Evolutionary conservation across 208 protist genomes (phyloP), one percentile per base, ranked within the genome.

Genomic region (Leptomonas seymouri): DNA sequence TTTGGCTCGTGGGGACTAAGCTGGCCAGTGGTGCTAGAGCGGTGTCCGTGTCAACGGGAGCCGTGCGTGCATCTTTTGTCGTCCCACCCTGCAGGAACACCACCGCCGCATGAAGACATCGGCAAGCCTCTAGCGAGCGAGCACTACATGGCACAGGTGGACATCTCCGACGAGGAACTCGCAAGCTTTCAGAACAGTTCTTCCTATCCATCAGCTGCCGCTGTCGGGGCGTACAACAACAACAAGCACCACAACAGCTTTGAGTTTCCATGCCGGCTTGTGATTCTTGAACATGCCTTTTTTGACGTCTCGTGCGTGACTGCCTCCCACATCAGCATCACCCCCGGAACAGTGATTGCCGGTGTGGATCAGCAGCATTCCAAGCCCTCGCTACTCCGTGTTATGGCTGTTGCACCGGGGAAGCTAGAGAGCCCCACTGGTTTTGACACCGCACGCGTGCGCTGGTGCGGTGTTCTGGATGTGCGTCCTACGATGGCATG

Each of bases 1-100:
- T 78, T 89, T 50, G 86, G 86, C 31, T 63, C 63, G 25, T 92
- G 86, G 86, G 86, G 86, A 9, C 56, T 64, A 0, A 57, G 66
- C 18, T 69, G 63, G 56, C 81, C 86, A 20, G 39, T 91, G 30
- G 18, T 67, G 16, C 61, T 91, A 44, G 44, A 80, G 45, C 63
- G 50, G 21, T 74, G 57, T 36, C n/a, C 21, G 44, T 65, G 62
- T n/a, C 30, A 63, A 28, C 41, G 45, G 18, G 54, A 34, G 25
- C 58, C 70, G 12, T 63, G 71, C 25, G 42, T 49, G 60, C 64
- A 61, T 23, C 34, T 53, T 27, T 48, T 49, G n/a, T 25, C 15
- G 9, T 39, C 49, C 0, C 28, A 21, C 15, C 66, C 65, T 1
- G 0, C 60, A 2, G 39, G 57, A 20, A 21, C 45, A 18, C 54